A percentile compares a stretch with the other conserved stretches of the same genome.
These are phyloP conservation scores for Pseudomassariella vexata DNA, from an alignment of 2,329 filamentous ascomycete genomes.

Conservation along the genomic window DNA sequence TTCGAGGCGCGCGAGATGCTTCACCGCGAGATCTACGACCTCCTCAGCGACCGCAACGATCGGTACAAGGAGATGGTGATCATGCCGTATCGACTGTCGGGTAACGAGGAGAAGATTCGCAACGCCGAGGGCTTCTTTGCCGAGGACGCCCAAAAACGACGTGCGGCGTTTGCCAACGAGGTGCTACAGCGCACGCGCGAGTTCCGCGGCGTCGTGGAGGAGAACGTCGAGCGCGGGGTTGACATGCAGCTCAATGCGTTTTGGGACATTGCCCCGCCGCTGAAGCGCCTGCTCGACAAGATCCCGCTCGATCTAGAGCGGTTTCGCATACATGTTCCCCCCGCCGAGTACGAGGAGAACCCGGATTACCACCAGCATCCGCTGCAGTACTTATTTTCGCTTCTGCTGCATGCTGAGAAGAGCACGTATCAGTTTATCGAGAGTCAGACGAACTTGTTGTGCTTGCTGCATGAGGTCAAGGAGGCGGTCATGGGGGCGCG, in stretches of 20 bases:
- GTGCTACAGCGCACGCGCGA: conserved; percentile 67
- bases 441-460: conserved; percentile 84
- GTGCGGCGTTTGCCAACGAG: conserved; percentile 64
- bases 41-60: conserved; percentile 79
- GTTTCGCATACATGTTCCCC: conserved; percentile 73
- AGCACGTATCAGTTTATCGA: conserved; percentile 97
- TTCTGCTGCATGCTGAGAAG: conserved; percentile 83
- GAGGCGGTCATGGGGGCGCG: conserved; percentile 60
- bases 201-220: conserved; percentile 74
- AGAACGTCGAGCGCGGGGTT: conserved; percentile 80
- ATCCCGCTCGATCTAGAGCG: conserved; percentile 54
- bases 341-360: conserved; percentile 78
- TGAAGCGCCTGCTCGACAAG: conserved; percentile 72
- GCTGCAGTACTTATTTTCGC: conserved; percentile 81
- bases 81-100: conserved; percentile 69
- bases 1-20: conserved; percentile 90
- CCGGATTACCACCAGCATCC: conserved; percentile 75
- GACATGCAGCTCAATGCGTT: conserved; percentile 90
- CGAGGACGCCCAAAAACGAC: conserved; percentile 69
- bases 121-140: conserved; percentile 79
- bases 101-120: conserved; percentile 72
- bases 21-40: conserved; percentile 77
- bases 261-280: conserved; percentile 91
- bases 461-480: conserved; percentile 84
- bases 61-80: conserved; percentile 81